Conservation (phyloP, 2,329 filamentous ascomycete genomes). For the Fusarium chaquense region DNA sequence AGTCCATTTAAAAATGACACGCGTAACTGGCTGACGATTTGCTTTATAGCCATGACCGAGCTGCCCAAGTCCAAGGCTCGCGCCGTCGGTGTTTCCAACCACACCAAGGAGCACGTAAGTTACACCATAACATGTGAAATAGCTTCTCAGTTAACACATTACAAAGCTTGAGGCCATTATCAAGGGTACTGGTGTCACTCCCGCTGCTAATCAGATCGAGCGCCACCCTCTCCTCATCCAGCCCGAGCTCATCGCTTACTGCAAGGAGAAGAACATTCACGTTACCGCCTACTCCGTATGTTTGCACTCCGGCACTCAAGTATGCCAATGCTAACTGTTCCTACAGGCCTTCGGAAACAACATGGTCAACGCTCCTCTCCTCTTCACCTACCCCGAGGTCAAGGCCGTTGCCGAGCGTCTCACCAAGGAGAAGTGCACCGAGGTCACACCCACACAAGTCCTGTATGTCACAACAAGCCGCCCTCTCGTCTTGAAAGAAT, state of each 20-base stretch:
- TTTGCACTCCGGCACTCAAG: rapidly evolving
- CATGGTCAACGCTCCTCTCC: constrained; percentile 56
- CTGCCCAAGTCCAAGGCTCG: constrained; percentile 60
- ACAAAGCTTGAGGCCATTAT: constrained; percentile 65
- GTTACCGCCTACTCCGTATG: constrained; percentile 65
- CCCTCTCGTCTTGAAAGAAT: background rate
- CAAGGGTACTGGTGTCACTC: constrained; percentile 67
- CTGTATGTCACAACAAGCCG: constrained; percentile 32
- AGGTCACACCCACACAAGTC: constrained; percentile 56
- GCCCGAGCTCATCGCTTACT: constrained; percentile 67
- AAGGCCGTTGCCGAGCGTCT: constrained; percentile 64
- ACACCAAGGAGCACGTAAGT: constrained; percentile 64
- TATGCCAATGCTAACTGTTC: background rate
- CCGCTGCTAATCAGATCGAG: constrained; percentile 84
- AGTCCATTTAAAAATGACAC: background rate
- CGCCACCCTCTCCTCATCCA: constrained; percentile 80
- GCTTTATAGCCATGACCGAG: constrained; percentile 6
- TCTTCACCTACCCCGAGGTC: constrained; percentile 67
- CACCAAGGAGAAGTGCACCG: constrained; percentile 46
- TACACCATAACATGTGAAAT: background rate
- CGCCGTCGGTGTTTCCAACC: constrained; percentile 84
- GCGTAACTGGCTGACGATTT: background rate
- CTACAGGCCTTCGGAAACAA: constrained; percentile 57
- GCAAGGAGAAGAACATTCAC: constrained; percentile 67
- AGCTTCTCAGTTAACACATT: background rate